A percentile compares a stretch with the other conserved stretches of the same genome.
phyloP scores from a whole-genome alignment of 805 yeast genomes.

The Tetrapisispora pingtungensis region DNA sequence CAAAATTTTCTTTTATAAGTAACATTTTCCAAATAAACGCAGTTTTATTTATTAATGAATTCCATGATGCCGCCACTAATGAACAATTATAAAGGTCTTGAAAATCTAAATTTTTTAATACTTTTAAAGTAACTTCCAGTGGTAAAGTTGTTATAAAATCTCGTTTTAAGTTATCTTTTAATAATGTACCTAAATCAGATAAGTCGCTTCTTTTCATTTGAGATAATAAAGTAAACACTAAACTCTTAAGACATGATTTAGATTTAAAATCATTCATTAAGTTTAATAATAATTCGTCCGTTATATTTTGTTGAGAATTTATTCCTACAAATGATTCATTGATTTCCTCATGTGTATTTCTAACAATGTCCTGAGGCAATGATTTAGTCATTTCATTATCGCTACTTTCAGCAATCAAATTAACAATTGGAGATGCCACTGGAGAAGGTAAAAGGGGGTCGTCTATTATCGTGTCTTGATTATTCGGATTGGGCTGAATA shows the following conservation, averaged over 20 bases:
- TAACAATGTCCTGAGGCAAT: too few relatives aligned
- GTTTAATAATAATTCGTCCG: conserved; percentile 11
- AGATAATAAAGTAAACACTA: conserved; percentile 22
- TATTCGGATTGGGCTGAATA: conserved; percentile 1
- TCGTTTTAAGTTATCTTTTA: conserved; percentile 42
- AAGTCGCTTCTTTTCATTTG: conserved; percentile 21
- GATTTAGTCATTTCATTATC: background rate
- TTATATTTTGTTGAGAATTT: background rate
- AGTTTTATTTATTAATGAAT: conserved; percentile 46
- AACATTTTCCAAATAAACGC: conserved; percentile 62
- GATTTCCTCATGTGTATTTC: background rate
- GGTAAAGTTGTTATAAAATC: conserved; percentile 70
- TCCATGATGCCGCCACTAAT: conserved; percentile 64
- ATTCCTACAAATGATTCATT: background rate
- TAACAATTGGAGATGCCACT: conserved; percentile 21
- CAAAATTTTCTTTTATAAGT: conserved; percentile 51
- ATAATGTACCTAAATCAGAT: conserved; percentile 23
- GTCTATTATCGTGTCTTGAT: conserved; percentile 8
- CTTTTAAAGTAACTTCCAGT: conserved; percentile 55
- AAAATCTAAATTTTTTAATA: conserved; percentile 56
- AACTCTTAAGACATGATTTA: conserved; percentile 10
- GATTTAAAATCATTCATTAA: conserved; percentile 10
- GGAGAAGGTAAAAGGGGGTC: conserved; percentile 27
- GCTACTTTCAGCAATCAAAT: background rate
- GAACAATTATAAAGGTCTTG: conserved; percentile 50